Percentiles rank a stretch among this genome's conserved stretches.
phyloP scores from a whole-genome alignment of 2,329 filamentous ascomycete genomes.

The Clonostachys rhizophaga region DNA sequence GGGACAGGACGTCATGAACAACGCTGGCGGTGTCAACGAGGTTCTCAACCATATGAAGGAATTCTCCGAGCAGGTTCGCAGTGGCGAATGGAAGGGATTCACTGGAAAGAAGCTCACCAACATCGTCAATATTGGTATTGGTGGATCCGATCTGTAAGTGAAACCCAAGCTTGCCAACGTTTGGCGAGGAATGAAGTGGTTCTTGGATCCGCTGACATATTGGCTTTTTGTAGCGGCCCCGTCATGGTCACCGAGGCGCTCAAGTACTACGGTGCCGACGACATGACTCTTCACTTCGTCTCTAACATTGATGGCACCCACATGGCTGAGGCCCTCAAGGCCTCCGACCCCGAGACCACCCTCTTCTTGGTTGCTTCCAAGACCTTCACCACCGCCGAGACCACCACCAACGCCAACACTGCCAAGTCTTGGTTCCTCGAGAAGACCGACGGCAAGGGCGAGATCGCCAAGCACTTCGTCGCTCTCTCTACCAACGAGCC shows the following conservation, averaged over 20 bases:
- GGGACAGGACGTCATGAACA: conserved; percentile 87
- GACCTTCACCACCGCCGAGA: conserved; percentile 99
- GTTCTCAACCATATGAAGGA: conserved; percentile 98
- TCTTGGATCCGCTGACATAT: conserved; percentile 6
- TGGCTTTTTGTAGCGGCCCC: conserved; percentile 59
- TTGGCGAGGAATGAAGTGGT: background rate
- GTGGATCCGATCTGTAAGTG: conserved; percentile 92
- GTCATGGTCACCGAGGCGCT: conserved; percentile 99
- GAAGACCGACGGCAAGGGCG: conserved; percentile 67
- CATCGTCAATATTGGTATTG: conserved; percentile 97
- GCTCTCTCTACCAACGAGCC: conserved; percentile 92
- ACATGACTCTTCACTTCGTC: conserved; percentile 92
- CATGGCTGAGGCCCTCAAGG: conserved; percentile 85
- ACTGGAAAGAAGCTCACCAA: conserved; percentile 96
- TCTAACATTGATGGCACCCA: conserved; percentile 99
- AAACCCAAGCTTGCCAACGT: background rate
- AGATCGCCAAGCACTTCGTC: conserved; percentile 98
- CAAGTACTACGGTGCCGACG: conserved; percentile 85
- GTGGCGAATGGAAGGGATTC: conserved; percentile 94
- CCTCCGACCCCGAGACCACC: conserved; percentile 94
- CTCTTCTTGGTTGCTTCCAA: conserved; percentile 98
- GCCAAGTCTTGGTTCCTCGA: conserved; percentile 97
- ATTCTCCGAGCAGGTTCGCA: conserved; percentile 92
- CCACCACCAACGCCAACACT: conserved; percentile 92
- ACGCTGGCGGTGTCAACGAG: conserved; percentile 80